Evolutionary conservation across 495 filamentous ascomycete genomes (phyloP).

Genomic region (Neurospora sp.): DNA sequence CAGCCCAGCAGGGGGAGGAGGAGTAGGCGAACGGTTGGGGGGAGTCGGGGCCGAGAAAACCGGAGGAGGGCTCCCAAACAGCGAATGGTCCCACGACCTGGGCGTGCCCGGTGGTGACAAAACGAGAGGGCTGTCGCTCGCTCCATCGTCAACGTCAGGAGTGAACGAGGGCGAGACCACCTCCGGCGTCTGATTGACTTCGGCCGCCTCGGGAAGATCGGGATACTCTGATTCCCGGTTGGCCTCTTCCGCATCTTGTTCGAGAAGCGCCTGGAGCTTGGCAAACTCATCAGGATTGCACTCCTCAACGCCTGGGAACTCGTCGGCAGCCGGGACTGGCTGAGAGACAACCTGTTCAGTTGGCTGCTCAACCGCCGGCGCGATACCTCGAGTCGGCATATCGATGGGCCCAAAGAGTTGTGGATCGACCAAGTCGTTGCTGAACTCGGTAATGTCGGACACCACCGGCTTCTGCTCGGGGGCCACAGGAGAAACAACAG

Average conservation of each 20-base stretch:
- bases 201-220: background rate
- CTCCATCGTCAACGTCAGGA: background rate
- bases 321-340: background rate
- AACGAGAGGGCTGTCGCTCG: background rate
- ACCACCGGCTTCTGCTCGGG: background rate
- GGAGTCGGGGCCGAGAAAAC: background rate
- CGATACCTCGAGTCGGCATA: background rate
- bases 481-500: background rate
- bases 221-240: background rate
- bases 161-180: background rate
- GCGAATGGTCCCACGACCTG: background rate
- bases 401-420: background rate
- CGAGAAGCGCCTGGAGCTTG: background rate
- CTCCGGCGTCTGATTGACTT: background rate
- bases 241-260: background rate
- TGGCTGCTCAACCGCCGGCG: background rate
- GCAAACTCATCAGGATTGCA: background rate
- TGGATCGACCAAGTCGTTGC: background rate
- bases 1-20: background rate
- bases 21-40: background rate
- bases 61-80: background rate
- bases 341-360: background rate
- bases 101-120: background rate
- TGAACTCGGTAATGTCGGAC: background rate
- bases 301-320: background rate